Evolutionary conservation across 176 grass and related monocot genomes (phyloP).

Genomic region (Saccharum officinarum): DNA sequence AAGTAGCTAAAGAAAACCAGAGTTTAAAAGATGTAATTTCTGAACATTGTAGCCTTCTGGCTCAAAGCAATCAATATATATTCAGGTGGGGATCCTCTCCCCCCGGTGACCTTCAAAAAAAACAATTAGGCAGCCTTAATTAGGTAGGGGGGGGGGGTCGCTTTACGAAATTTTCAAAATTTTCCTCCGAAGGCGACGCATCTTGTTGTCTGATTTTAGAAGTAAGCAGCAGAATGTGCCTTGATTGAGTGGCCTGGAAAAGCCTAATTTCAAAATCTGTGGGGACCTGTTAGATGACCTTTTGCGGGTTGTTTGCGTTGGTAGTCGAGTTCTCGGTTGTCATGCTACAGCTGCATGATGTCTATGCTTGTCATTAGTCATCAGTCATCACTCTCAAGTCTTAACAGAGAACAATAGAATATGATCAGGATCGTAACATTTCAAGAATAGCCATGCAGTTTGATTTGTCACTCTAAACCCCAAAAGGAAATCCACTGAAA

Average conservation of each 20-base stretch:
- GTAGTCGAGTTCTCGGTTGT: background rate
- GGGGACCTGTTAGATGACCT: background rate
- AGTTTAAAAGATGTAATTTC: too few species aligned
- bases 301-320: background rate
- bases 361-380: background rate
- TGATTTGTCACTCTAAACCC: background rate
- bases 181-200: background rate
- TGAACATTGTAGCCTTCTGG: too few species aligned
- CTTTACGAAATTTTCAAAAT: background rate
- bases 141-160: background rate
- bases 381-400: background rate
- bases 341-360: background rate
- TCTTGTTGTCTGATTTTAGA: constrained; percentile 9
- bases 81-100: too few species aligned
- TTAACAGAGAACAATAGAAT: background rate
- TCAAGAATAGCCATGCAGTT: background rate
- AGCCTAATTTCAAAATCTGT: background rate
- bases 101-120: too few species aligned
- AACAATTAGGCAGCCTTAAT: background rate
- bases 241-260: constrained; percentile 1
- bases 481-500: background rate
- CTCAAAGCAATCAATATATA: too few species aligned
- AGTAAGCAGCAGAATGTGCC: background rate
- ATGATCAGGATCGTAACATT: background rate
- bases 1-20: too few species aligned